Conservation (phyloP, 2,329 filamentous ascomycete species). For the Alternaria brassicae region DNA sequence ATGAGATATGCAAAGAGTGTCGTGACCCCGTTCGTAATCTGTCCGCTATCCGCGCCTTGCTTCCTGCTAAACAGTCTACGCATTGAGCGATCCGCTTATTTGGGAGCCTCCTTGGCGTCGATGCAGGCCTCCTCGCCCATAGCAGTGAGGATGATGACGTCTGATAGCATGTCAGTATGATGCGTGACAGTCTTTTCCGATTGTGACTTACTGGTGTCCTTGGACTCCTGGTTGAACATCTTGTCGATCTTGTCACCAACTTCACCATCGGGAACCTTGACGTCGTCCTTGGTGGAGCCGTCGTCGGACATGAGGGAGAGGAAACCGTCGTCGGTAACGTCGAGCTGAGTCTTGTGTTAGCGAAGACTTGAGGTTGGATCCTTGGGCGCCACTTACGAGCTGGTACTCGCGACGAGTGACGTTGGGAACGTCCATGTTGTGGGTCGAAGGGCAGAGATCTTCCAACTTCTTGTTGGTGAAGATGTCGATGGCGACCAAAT, state of each 20-base stretch:
- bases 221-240: conserved; percentile 82
- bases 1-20: conserved; percentile 30
- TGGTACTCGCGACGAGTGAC: conserved; percentile 90
- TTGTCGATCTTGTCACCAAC: conserved; percentile 84
- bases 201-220: conserved; percentile 87
- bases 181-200: neutral
- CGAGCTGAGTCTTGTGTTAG: conserved; percentile 66
- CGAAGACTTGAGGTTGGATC: conserved; percentile 9
- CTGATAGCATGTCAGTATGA: conserved; percentile 56
- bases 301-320: conserved; percentile 91
- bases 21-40: conserved; percentile 33
- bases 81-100: conserved; percentile 38
- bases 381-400: conserved; percentile 73
- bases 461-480: conserved; percentile 99
- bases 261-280: conserved; percentile 90
- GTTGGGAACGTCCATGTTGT: conserved; percentile 97
- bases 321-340: conserved; percentile 93
- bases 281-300: conserved; percentile 90
- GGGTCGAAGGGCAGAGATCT: conserved; percentile 97
- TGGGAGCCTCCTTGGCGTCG: conserved; percentile 91
- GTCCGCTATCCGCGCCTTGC: conserved; percentile 38
- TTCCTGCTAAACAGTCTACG: conserved; percentile 35
- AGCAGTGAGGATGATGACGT: conserved; percentile 89
- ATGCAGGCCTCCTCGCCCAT: conserved; percentile 96
- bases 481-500: conserved; percentile 97